Base-by-base conservation (phyloP, 2,329 filamentous ascomycete species). In the Cladorrhinum sp. region DNA sequence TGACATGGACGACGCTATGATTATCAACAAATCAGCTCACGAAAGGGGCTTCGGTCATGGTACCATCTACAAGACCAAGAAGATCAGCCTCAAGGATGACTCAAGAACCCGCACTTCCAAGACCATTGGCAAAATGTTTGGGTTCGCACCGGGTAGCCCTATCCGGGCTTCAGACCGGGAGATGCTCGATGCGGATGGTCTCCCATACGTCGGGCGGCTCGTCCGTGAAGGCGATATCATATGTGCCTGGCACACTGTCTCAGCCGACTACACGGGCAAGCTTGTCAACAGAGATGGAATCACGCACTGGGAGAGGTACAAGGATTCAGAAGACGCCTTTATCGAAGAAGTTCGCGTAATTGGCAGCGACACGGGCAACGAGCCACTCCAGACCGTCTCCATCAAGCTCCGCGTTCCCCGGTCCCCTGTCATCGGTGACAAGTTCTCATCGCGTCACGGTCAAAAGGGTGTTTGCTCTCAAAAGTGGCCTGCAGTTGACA, bases 1-100 rank as follows among this genome's bases (percentile, higher is more conserved):
- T 77, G 95, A 99, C 82, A 99, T 99, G 95, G 95, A 99, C 81
- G 95, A 99, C 78, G 95, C 95, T 73, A 98, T 98, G 93, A 98
- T 99, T 72, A 82, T 99, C 73, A 98, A 98, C 81, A 98, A 98
- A 75, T 96, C 92, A 20, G 88, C 93, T 2, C 92, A 97, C 75
- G 95, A 99, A 76, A 87, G 95, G 67, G 95, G 95, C 13, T 98
- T 99, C 71, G 93, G 92, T 38, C 87, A 98, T 71, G 95, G 95
- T 58, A 96, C 93, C 4, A 92, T 99, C 69, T 99, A 97, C 83
- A 99, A 99, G 80, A 96, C 92, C 8, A 96, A 98, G 78, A 90
- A 96, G 71, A 87, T 95, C 71, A 86, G 90, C 36, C 83, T 98
- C 18, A 90, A 92, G 68, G 92, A 96, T 56, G 90, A 93, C 63